Evolutionary conservation across 2,329 filamentous ascomycete species (phyloP), one percentile per base, ranked within the genome.

Genomic region (Neonectria sp.): DNA sequence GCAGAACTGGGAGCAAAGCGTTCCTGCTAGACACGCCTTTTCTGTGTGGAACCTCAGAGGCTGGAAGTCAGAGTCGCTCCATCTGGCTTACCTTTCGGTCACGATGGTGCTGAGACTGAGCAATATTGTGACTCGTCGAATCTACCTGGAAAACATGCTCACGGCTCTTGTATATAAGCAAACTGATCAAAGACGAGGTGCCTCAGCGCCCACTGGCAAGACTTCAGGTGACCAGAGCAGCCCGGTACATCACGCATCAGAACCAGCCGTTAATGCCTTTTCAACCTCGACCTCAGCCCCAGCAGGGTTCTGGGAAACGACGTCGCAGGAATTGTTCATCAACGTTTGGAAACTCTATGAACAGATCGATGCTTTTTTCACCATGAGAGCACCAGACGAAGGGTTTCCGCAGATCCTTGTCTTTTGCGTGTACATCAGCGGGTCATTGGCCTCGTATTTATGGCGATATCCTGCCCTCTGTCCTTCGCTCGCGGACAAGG

Each of bases 401-500:
- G 77, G 76, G 0, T 80, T 78, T 43, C 79, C 78, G 7, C 79
- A 75, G 55, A 79, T 83, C 25, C 74, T 82, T 4, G 81, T 81
- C 3, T 83, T 82, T 55, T 82, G 80, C 59, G 76, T 79, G 33
- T 83, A 83, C 66, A 77, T 81, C n/a, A 82, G 80, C 66, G 81
- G 81, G 8, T 82, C 80, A 0, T 71, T 83, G 17, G 76, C 76
- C 9, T 71, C 71, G 3, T 77, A 78, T 51, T 72, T 81, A 4
- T 77, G 74, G 73, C 74, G 76, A 24, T 71, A 76, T 51, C 78
- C 78, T 8, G 64, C 68, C 21, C 70, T 79, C 9, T 79, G 77
- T 57, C 75, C 73, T 43, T 69, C 64, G 9, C 60, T 76, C 12
- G 71, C 76, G 0, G 56, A 63, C 15, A 66, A 68, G 37, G 76